phyloP scores from a whole-genome alignment of 495 filamentous ascomycete species.

The Melanomma pulvis-pyrius region DNA sequence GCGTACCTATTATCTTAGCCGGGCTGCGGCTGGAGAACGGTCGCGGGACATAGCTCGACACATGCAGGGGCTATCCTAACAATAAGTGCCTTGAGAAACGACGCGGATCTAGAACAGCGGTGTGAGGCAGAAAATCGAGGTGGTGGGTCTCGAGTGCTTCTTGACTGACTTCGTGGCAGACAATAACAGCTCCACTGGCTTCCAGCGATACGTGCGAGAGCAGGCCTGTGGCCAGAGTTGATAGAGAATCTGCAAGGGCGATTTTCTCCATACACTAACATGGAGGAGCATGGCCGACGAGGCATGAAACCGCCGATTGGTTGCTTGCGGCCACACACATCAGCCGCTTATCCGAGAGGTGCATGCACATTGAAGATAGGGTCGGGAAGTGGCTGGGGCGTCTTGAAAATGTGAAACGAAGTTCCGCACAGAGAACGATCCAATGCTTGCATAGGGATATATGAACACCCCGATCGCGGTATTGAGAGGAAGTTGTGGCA shows the following conservation, averaged over 20 bases:
- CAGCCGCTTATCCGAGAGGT: neutral
- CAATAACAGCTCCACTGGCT: neutral
- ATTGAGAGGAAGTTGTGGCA: neutral
- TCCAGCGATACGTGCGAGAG: neutral
- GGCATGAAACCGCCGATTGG: neutral
- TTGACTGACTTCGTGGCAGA: neutral
- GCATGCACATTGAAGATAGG: neutral
- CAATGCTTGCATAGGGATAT: too few relatives aligned
- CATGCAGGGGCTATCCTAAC: neutral
- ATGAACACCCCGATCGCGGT: neutral
- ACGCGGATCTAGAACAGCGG: too few relatives aligned
- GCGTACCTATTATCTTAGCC: neutral
- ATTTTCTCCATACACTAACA: neutral
- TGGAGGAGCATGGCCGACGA: neutral
- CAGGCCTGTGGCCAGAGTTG: neutral
- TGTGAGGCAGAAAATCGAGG: too few relatives aligned
- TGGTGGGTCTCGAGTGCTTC: too few relatives aligned
- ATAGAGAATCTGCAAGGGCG: neutral
- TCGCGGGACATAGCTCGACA: neutral
- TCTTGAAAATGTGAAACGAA: too few relatives aligned
- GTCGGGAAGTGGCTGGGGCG: neutral
- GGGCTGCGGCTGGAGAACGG: too few relatives aligned
- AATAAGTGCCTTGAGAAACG: neutral
- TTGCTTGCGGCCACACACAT: neutral
- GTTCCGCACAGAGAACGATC: too few relatives aligned